Evolutionary conservation across 2,329 filamentous ascomycete species (phyloP).

Genomic region (Fusarium sp.): DNA sequence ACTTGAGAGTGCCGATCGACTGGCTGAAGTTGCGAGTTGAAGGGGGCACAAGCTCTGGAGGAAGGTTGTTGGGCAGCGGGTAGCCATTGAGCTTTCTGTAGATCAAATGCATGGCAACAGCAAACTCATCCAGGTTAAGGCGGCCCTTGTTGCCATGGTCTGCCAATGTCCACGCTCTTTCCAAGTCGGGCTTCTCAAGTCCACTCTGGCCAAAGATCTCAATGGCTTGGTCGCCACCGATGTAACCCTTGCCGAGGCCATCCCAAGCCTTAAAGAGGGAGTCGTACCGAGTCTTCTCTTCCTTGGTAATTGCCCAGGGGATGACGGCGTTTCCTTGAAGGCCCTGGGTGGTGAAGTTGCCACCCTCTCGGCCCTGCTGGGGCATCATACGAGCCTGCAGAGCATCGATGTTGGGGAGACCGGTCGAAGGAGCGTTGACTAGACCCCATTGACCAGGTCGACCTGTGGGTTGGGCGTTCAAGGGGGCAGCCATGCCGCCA

Average conservation of each 20-base stretch:
- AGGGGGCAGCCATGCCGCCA: constrained; percentile 73
- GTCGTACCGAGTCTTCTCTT: constrained; percentile 97
- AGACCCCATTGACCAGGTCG: constrained; percentile 97
- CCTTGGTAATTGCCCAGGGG: constrained; percentile 98
- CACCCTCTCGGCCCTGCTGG: constrained; percentile 88
- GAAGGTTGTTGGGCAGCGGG: constrained; percentile 86
- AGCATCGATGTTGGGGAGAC: constrained; percentile 92
- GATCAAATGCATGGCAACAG: constrained; percentile 98
- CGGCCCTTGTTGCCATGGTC: constrained; percentile 95
- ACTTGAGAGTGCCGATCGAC: constrained; percentile 93
- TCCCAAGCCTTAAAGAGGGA: constrained; percentile 97
- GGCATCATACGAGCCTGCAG: constrained; percentile 97
- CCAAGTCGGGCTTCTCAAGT: constrained; percentile 87
- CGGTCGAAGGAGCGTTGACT: constrained; percentile 90
- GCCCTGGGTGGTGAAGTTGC: constrained; percentile 84
- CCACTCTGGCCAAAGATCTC: constrained; percentile 98
- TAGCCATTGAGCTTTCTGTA: constrained; percentile 98
- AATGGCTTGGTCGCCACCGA: constrained; percentile 91
- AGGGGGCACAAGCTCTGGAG: constrained; percentile 91
- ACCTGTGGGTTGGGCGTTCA: constrained; percentile 96
- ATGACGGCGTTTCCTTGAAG: constrained; percentile 94
- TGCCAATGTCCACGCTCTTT: constrained; percentile 93
- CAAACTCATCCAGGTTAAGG: constrained; percentile 95
- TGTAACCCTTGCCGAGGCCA: constrained; percentile 90
- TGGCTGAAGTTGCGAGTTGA: constrained; percentile 94